Base-by-base conservation (phyloP, 2,329 filamentous ascomycete species). In the Xylariaceae sp. region DNA sequence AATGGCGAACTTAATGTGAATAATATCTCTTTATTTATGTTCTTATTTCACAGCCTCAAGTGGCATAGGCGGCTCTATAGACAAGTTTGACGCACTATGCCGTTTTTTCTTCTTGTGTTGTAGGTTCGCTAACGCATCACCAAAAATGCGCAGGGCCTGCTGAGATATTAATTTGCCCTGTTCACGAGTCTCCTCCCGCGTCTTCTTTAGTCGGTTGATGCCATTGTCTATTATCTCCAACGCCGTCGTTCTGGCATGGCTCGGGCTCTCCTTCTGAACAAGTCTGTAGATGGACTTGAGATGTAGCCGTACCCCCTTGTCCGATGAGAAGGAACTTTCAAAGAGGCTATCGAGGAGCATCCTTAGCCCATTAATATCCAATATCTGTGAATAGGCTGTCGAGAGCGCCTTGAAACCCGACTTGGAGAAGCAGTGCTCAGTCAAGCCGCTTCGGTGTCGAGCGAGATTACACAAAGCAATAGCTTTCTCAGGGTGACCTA, bases 391-490 rank as follows among this genome's bases (percentile, higher is more conserved):
- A 52, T 71, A 71, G 23, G 64, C 66, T 53, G 58, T 65, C 4
- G 71, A 56, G 10, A 72, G 57, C 8, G 60, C 65, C 45, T 51
- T 58, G 44, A 67, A 62, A 49, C 65, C 67, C 23, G 66, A 57
- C 11, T 55, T 62, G 5, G 71, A 72, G 56, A 69, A 72, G 52
- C 67, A 72, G 6, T 65, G 60, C 48, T 69, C 67, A 3, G 55
- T 53, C 7, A 58, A 55, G 8, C 67, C 68, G 47, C 55, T 57
- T 55, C 62, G 66, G 39, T 69, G 51, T 56, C 61, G 67, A 5
- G 70, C 71, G 3, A 70, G 51, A 34, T 53, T 62, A 56, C 71
- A 73, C 48, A 73, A 55, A n/a, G 60, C 51, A 42, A 72, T 57
- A 3, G 69, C 71, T 45, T 62, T 67, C 17, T 63, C 58, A 48